phyloP scores from a whole-genome alignment of 805 yeast genomes.

The Metschnikowia bowlesiae region DNA sequence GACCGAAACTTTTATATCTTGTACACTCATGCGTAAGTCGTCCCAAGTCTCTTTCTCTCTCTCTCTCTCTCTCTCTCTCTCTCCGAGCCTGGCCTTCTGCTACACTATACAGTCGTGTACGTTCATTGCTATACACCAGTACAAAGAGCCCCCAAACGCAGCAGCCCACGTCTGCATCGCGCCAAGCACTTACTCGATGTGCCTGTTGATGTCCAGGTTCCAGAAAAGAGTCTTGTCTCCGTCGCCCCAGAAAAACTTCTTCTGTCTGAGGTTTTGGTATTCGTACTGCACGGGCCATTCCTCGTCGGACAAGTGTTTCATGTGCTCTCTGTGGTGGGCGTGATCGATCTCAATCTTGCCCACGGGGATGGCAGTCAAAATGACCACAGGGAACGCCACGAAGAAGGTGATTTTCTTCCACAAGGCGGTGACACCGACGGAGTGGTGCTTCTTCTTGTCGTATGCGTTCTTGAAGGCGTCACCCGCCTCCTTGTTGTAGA shows the following conservation, averaged over 20 bases:
- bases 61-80: too few relatives aligned
- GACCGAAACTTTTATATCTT: too few relatives aligned
- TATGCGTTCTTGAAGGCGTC: conserved; percentile 58
- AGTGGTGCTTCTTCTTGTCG: conserved; percentile 74
- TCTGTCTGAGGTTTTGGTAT: conserved; percentile 84
- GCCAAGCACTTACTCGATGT: conserved; percentile 39
- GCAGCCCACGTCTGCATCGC: too few relatives aligned
- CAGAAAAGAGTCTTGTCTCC: conserved; percentile 97
- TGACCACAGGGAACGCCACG: conserved; percentile 80
- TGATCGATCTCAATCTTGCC: conserved; percentile 81
- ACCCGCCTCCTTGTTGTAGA: conserved; percentile 58
- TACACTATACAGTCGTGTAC: conserved; percentile 1
- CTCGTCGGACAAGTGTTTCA: conserved; percentile 70
- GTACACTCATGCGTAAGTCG: too few relatives aligned
- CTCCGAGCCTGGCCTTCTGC: neutral
- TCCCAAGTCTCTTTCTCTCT: too few relatives aligned
- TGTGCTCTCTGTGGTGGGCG: conserved; percentile 82
- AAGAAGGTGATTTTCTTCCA: conserved; percentile 84
- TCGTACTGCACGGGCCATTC: conserved; percentile 92
- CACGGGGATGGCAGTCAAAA: conserved; percentile 74
- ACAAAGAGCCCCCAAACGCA: too few relatives aligned
- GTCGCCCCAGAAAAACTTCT: conserved; percentile 97
- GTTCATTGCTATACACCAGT: neutral
- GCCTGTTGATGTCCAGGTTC: conserved; percentile 91
- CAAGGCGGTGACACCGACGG: conserved; percentile 63